These are phyloP conservation scores for Chrysoporthe austroafricana DNA, from an alignment of 2,329 filamentous ascomycete genomes.

Conservation along the genomic window DNA sequence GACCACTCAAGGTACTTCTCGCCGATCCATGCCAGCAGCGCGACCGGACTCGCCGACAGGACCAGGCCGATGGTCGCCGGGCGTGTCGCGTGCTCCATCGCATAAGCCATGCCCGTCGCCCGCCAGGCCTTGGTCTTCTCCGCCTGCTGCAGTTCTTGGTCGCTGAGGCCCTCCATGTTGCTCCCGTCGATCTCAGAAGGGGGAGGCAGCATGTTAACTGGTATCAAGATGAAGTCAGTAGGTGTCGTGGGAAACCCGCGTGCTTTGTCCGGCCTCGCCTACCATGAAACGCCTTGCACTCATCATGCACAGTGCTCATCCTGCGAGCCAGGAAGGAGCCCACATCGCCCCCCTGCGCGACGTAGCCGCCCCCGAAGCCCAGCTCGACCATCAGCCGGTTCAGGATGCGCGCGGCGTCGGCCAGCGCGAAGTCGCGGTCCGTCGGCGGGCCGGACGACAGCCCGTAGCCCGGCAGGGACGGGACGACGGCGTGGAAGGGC, in stretches of 20 bases:
- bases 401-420: conserved; percentile 48
- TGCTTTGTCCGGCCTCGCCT: neutral
- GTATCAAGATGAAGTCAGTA: neutral
- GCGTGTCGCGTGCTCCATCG: conserved; percentile 55
- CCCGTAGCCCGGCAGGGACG: conserved; percentile 58
- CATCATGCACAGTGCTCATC: conserved; percentile 45
- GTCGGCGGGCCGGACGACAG: conserved; percentile 52
- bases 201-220: neutral
- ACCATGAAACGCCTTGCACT: conserved; percentile 50
- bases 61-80: conserved; percentile 61
- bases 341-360: conserved; percentile 62
- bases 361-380: conserved; percentile 55
- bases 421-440: conserved; percentile 46
- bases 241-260: no score
- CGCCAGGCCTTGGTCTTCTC: conserved; percentile 44
- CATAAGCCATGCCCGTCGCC: conserved; percentile 51
- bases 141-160: conserved; percentile 43
- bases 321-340: conserved; percentile 49
- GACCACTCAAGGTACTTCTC: conserved; percentile 61
- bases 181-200: neutral
- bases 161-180: conserved; percentile 28
- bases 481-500: conserved; percentile 61
- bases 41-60: conserved; percentile 56
- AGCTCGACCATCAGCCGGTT: conserved; percentile 56
- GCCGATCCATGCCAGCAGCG: conserved; percentile 60